Evolutionary conservation across 2,329 filamentous ascomycete species (phyloP), one percentile per base, ranked within the genome.

Genomic region (Penicillium sp.): DNA sequence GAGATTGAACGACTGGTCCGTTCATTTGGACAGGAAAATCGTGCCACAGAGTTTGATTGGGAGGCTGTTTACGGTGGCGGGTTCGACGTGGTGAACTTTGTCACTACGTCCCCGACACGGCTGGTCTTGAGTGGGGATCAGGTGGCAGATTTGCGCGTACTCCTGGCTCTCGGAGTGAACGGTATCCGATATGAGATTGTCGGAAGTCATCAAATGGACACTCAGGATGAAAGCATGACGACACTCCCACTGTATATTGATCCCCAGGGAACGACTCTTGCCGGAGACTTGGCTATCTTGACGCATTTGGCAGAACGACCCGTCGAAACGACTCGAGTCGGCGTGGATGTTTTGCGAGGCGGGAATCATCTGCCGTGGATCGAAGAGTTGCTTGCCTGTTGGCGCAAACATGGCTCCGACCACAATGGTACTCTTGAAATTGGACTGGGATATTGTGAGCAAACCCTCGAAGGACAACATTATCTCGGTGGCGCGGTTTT

Each of bases 11-110:
- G 63, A 23, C 81, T 98, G 74, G 78, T 97, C 37, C 77, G 75
- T 46, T 89, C 87, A 0, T 97, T 98, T 70, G 87, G 89, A 0
- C 78, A 77, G 13, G 93, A 98, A 74, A 98, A 98, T 63, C 84
- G 88, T 49, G 74, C 79, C 4, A 77, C 75, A 0, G 75, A 80
- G 1, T 90, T 93, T 55, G 75, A 81, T 3, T 95, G 92, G 92
- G 75, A 84, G 4, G 72, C 72, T 0, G 71, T 79, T 23, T 98
- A 98, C 62, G 91, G 90, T 0, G 59, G 64, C 0, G 93, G 93
- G 0, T 95, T 90, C 56, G 88, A 98, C 63, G 89, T 95, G 8
- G 71, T 77, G 44, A 76, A 77, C 50, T 76, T 77, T 60, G 66
- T 72, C 15, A 73, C 71, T 3, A 55, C 64, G 3, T 57, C 60